Evolutionary conservation across 805 yeast species (phyloP).

Genomic region (Myxozyma geophila): DNA sequence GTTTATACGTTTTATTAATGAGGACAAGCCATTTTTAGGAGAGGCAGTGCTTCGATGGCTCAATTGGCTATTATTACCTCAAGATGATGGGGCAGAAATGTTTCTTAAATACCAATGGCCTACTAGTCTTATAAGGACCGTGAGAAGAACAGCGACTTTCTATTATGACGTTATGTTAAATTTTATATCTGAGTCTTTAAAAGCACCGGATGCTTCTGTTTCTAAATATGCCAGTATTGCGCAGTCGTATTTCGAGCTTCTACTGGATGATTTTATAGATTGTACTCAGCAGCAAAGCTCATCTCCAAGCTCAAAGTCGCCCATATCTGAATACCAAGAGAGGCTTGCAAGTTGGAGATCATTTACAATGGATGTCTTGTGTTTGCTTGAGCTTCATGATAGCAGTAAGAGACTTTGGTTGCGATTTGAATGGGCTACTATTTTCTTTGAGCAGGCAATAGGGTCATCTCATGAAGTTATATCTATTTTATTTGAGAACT

Average conservation of each 20-base stretch:
- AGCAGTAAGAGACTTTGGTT: not conserved
- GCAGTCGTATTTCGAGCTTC: slow-evolving; percentile 35
- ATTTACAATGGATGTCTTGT: slow-evolving; percentile 12
- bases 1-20: slow-evolving; percentile 13
- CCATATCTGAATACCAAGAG: slow-evolving; percentile 5
- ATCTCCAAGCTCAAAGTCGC: not conserved
- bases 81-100: slow-evolving; percentile 15
- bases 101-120: slow-evolving; percentile 31
- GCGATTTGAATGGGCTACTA: slow-evolving; percentile 55
- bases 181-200: slow-evolving; percentile 8
- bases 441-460: slow-evolving; percentile 52
- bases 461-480: slow-evolving; percentile 46
- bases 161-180: slow-evolving; percentile 13
- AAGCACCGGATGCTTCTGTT: not conserved
- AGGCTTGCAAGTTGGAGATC: slow-evolving; percentile 11
- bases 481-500: slow-evolving; percentile 39
- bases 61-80: slow-evolving; percentile 20
- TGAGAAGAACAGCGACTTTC: slow-evolving; percentile 11
- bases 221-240: slow-evolving; percentile 10
- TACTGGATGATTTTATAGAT: slow-evolving; percentile 33
- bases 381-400: not conserved
- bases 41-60: slow-evolving; percentile 17
- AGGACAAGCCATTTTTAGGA: not conserved
- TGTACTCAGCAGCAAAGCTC: slow-evolving; percentile 16
- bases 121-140: slow-evolving; percentile 5